These are phyloP conservation scores for Entomortierella beljakovae DNA, from an alignment of 192 early-diverging fungal species.

Conservation along the genomic window DNA sequence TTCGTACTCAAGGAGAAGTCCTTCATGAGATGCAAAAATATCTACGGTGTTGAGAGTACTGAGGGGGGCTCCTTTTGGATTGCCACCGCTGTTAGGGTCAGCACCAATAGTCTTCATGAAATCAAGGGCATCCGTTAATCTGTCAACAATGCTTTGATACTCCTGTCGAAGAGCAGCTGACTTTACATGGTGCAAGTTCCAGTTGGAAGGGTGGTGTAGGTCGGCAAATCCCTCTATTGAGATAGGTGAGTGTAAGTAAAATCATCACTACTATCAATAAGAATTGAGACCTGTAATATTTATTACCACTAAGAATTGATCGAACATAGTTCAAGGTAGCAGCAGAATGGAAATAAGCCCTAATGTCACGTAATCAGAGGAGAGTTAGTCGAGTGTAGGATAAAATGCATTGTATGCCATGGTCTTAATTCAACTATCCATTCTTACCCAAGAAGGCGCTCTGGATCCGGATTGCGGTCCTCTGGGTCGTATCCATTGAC, in stretches of 20 bases:
- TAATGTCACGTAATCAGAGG: slow-evolving; percentile 5
- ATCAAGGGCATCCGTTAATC: slow-evolving; percentile 87
- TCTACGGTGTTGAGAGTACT: slow-evolving; percentile 84
- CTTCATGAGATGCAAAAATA: slow-evolving; percentile 96
- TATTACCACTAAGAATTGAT: slow-evolving; percentile 77
- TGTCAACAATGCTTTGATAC: slow-evolving; percentile 91
- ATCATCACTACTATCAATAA: background rate
- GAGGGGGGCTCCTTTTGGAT: slow-evolving; percentile 8
- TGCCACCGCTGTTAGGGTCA: slow-evolving; percentile 56
- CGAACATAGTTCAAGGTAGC: slow-evolving; percentile 97
- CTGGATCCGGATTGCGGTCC: slow-evolving; percentile 91
- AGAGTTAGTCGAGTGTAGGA: too few species aligned
- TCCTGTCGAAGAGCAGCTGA: slow-evolving; percentile 80
- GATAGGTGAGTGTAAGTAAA: background rate
- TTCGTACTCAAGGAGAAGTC: slow-evolving; percentile 95
- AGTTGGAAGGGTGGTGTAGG: slow-evolving; percentile 89
- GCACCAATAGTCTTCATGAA: slow-evolving; percentile 98
- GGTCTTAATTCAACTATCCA: too few species aligned
- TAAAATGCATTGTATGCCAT: too few species aligned
- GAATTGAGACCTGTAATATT: background rate
- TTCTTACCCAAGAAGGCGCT: slow-evolving; percentile 81
- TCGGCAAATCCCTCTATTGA: slow-evolving; percentile 68
- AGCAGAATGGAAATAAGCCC: slow-evolving; percentile 97
- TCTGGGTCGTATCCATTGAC: slow-evolving; percentile 93
- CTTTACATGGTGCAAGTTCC: slow-evolving; percentile 92